Base-by-base conservation (phyloP, 2,329 filamentous ascomycete genomes). In the Colletotrichum liriopes region DNA sequence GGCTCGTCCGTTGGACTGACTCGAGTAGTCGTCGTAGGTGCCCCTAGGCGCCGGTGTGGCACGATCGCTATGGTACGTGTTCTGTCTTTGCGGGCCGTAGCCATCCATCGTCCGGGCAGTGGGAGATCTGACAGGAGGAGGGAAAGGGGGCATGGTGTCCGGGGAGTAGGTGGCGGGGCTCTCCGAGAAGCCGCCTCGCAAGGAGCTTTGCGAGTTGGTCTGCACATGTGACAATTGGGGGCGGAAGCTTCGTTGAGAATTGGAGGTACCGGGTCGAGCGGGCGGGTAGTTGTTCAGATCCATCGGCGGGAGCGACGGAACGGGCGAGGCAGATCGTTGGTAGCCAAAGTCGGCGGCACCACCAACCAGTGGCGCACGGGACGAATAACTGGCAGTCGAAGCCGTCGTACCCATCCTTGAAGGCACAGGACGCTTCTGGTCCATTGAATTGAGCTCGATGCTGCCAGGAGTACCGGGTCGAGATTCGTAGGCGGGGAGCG, bases 261-360 rank as follows among this genome's bases (percentile, higher is more conserved):
- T 78, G 4, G 82, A 75, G 20, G 84, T 85, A 26, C 79, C 79
- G 8, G 81, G 78, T 41, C 80, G 82, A 2, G 79, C 81, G 8
- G 80, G 76, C 2, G 72, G 59, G 73, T 76, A 81, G 49, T 73
- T 76, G 71, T 68, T 75, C 23, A 79, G 43, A 45, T 81, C 77
- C 35, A 81, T 71, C 8, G 75, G 73, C n/a, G 83, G 81, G 14
- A 85, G 65, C 41, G 80, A 76, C 41, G 83, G 81, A 6, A 77
- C 81, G 2, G 82, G 82, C 1, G 84, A 84, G 5, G 79, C 78
- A 8, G 82, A 75, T 49, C 82, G 79, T 29, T 78, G 78, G 77
- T 86, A 87, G 26, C 90, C 91, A 88, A 93, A 92, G 8, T 87
- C 86, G 41, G 87, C 86, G 7, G 91, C 90, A 71, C 89, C 85